These are phyloP conservation scores for Penicillium subrubescens DNA, from an alignment of 495 filamentous ascomycete species.

Conservation along the genomic window DNA sequence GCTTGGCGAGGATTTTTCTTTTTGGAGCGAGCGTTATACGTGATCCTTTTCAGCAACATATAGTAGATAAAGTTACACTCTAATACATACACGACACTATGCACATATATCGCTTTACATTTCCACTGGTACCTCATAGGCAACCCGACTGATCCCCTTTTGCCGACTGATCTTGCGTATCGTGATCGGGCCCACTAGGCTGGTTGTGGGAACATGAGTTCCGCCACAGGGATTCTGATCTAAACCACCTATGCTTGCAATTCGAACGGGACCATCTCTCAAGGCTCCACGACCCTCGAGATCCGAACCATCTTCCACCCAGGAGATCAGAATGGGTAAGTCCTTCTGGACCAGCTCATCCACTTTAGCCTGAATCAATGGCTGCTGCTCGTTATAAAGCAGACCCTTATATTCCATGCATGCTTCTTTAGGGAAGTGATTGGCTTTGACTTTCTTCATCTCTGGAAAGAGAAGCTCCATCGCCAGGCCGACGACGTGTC, in stretches of 20 bases:
- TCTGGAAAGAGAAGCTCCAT: conserved; percentile 53
- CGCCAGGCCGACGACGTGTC: conserved; percentile 63
- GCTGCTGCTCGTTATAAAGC: conserved; percentile 61
- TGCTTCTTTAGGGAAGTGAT: conserved; percentile 62
- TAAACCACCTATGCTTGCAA: conserved; percentile 59
- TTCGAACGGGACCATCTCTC: conserved; percentile 30
- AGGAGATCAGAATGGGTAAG: conserved; percentile 58
- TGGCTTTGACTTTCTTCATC: conserved; percentile 63
- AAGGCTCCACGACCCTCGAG: conserved; percentile 49
- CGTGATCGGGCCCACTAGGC: conserved; percentile 52
- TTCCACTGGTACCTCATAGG: conserved; percentile 46
- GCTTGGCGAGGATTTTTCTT: neutral
- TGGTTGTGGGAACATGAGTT: conserved; percentile 60
- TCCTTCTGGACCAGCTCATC: conserved; percentile 54
- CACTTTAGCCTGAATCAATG: conserved; percentile 55
- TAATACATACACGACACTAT: neutral
- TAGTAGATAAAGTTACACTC: neutral
- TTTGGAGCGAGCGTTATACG: neutral
- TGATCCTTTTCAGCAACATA: neutral
- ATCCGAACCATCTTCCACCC: conserved; percentile 40
- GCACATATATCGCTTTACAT: neutral
- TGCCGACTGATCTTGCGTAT: conserved; percentile 62
- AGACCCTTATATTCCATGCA: conserved; percentile 61
- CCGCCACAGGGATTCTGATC: conserved; percentile 66
- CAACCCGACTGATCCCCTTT: conserved; percentile 59